Percentiles rank a stretch among this genome's conserved stretches.
These are phyloP conservation scores for Acanthochlamys bracteata DNA, from an alignment of 106 monocot species.

Conservation along the genomic window DNA sequence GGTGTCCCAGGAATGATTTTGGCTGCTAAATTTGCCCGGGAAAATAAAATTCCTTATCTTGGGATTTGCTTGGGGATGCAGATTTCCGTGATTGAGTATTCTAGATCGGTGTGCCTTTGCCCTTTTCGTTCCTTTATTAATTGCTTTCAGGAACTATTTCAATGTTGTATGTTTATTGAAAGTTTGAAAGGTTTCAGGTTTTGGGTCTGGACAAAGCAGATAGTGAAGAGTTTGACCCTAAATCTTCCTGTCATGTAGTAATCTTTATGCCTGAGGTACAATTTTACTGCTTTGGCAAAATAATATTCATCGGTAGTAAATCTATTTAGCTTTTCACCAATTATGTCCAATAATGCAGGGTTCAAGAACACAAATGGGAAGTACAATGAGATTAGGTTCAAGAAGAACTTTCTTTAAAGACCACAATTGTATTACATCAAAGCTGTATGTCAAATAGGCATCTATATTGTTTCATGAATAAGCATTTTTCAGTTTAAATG, in stretches of 20 bases:
- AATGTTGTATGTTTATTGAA: no score
- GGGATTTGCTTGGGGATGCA: constrained; percentile 99
- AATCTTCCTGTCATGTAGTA: constrained; percentile 62
- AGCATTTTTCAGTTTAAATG: background rate
- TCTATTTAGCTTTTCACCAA: no score
- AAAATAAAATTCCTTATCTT: constrained; percentile 85
- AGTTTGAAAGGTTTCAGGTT: no score
- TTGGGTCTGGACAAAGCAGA: no score
- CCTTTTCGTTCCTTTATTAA: no score
- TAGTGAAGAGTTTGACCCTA: constrained; percentile 77
- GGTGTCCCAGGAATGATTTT: constrained; percentile 93
- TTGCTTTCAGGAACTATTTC: no score
- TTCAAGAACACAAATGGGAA: constrained; percentile 99
- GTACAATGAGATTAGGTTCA: constrained; percentile 93
- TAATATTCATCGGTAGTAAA: no score
- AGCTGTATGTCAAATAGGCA: constrained; percentile 42
- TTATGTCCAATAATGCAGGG: no score
- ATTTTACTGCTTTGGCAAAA: background rate
- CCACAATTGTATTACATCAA: constrained; percentile 65
- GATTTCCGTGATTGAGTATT: constrained; percentile 89
- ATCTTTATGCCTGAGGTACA: constrained; percentile 97
- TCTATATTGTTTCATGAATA: background rate
- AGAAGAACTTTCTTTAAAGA: constrained; percentile 59
- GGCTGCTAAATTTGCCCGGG: constrained; percentile 90
- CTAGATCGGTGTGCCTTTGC: no score